A percentile compares a stretch with the other conserved stretches of the same genome.
Evolutionary conservation across 2,329 filamentous ascomycete species (phyloP).

Genomic region (Colletotrichum horii): DNA sequence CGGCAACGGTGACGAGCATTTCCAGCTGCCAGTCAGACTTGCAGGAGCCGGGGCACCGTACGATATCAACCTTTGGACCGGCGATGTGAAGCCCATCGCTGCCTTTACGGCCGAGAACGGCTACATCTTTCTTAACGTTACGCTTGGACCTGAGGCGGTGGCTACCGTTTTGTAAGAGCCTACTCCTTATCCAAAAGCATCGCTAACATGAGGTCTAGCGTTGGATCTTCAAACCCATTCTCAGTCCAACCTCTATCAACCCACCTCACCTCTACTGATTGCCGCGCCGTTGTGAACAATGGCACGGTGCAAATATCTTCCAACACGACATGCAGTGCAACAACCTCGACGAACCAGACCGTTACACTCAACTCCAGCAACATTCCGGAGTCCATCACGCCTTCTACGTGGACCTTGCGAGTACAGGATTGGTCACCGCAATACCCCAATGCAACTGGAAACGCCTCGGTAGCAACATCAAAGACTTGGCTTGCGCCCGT

Average conservation of each 20-base stretch:
- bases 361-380: background rate
- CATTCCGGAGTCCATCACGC: background rate
- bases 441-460: background rate
- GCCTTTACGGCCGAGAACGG: background rate
- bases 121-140: accelerated
- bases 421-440: background rate
- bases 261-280: background rate
- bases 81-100: background rate
- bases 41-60: background rate
- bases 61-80: background rate
- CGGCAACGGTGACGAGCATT: background rate
- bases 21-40: background rate
- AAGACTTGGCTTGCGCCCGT: background rate
- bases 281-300: accelerated
- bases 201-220: accelerated
- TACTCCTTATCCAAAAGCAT: accelerated
- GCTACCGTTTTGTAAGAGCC: background rate
- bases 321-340: background rate
- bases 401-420: background rate
- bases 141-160: background rate
- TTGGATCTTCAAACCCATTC: background rate
- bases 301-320: background rate
- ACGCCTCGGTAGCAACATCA: background rate
- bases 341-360: background rate
- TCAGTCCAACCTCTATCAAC: accelerated